Evolutionary conservation across 345 rosid species (phyloP).

Genomic region (Salix viminalis): DNA sequence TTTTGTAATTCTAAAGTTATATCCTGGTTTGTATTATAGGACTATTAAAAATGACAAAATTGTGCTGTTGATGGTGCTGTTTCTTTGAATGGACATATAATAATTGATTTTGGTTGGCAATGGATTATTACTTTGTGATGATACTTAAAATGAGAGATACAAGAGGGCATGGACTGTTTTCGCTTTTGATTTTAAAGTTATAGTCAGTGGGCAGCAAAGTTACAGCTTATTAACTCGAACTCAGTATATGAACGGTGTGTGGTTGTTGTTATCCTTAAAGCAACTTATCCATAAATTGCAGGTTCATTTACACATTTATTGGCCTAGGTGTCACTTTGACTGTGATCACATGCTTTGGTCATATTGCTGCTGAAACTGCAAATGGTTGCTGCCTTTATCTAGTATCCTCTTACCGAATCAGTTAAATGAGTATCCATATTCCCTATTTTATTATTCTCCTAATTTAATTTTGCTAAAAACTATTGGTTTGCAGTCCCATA

Average conservation of each 20-base stretch:
- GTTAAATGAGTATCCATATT: background rate
- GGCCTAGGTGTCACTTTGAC: conserved; percentile 63
- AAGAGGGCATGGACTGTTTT: background rate
- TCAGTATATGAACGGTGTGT: background rate
- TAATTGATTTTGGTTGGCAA: background rate
- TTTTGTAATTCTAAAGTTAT: background rate
- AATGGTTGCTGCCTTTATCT: conserved; percentile 82
- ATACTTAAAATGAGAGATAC: background rate
- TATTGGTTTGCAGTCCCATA: background rate
- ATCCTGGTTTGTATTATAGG: background rate
- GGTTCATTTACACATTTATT: conserved; percentile 78
- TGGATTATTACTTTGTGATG: background rate
- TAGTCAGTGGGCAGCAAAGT: background rate
- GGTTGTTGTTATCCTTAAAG: conserved; percentile 6
- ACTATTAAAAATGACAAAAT: background rate
- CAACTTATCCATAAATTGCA: conserved; percentile 27
- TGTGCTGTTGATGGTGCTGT: background rate
- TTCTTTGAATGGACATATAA: background rate
- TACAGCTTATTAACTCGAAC: background rate
- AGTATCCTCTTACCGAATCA: conserved; percentile 41
- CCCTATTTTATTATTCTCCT: background rate
- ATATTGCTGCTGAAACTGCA: conserved; percentile 79
- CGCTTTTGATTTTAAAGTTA: background rate
- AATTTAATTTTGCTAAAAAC: background rate
- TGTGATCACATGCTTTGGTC: conserved; percentile 71